These are phyloP conservation scores for Begonia peltatifolia DNA, from an alignment of 306 rosid species.

Conservation along the genomic window DNA sequence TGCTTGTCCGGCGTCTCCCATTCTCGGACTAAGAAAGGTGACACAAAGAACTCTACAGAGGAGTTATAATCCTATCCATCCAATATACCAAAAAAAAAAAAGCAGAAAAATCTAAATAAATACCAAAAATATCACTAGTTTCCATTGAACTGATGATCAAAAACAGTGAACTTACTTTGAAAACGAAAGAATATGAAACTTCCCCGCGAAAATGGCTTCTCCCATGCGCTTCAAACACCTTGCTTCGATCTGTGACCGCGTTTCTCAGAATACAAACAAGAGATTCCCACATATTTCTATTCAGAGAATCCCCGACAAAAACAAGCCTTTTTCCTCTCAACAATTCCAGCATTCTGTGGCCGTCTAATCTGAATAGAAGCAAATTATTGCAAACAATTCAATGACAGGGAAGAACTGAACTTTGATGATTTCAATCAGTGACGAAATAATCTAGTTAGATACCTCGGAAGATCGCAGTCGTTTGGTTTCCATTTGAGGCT, in stretches of 20 bases:
- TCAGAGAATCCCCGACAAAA: constrained; percentile 96
- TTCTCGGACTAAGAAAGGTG: constrained; percentile 93
- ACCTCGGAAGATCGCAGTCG: constrained; percentile 80
- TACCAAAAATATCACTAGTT: neutral
- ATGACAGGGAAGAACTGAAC: neutral
- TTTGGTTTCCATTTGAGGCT: constrained; percentile 82
- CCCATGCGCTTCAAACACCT: constrained; percentile 73
- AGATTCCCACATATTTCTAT: constrained; percentile 98
- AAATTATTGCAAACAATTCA: neutral
- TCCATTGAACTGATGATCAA: neutral
- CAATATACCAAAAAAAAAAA: constrained; percentile 1
- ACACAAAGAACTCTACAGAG: constrained; percentile 80
- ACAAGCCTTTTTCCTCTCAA: constrained; percentile 69
- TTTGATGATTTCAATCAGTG: neutral
- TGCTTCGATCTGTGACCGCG: constrained; percentile 42
- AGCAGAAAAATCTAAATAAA: neutral
- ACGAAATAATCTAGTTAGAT: neutral
- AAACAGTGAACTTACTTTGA: constrained; percentile 33
- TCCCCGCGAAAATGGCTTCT: constrained; percentile 69
- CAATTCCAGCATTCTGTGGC: constrained; percentile 46
- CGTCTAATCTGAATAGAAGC: constrained; percentile 46
- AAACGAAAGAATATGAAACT: constrained; percentile 74
- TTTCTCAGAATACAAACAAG: constrained; percentile 73
- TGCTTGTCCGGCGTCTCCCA: constrained; percentile 59
- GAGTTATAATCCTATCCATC: constrained; percentile 52